These are phyloP conservation scores for Cyanidium caldarium DNA, from an alignment of 23 red algal genomes.

Conservation along the genomic window DNA sequence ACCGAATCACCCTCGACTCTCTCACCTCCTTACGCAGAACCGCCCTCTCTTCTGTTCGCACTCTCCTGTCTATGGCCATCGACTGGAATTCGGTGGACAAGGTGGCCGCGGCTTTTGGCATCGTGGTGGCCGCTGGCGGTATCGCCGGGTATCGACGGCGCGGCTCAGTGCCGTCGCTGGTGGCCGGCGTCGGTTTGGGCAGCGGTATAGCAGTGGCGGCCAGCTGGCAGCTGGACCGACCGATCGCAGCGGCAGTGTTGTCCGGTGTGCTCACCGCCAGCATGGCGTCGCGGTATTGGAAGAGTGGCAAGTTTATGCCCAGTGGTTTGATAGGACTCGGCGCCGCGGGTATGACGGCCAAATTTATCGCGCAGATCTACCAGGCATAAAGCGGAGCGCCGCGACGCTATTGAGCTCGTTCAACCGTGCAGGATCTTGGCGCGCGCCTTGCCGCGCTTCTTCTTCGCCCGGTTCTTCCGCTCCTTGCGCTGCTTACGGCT, in stretches of 20 bases:
- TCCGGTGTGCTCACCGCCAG: not conserved
- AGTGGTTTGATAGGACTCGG: not conserved
- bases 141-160: not conserved
- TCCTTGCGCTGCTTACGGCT: conserved; percentile 85
- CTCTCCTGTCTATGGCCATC: too few species aligned
- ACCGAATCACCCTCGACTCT: too few species aligned
- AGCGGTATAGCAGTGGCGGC: not conserved
- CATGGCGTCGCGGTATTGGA: not conserved
- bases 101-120: not conserved
- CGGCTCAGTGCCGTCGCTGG: not conserved
- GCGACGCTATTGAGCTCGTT: too few species aligned
- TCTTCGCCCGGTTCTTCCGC: conserved; percentile 68
- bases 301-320: conserved; percentile 2
- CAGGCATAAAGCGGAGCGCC: too few species aligned
- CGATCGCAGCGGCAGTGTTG: not conserved
- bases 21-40: too few species aligned
- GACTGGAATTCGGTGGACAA: not conserved
- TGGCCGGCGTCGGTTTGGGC: not conserved
- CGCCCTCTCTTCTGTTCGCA: too few species aligned
- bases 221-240: not conserved
- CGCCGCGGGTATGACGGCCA: not conserved
- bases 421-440: conserved; percentile 22
- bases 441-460: conserved; percentile 66
- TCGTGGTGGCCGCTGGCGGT: not conserved
- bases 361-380: not conserved